Conservation (phyloP, 2,329 filamentous ascomycete species). For the Penicillium sclerotigenum region DNA sequence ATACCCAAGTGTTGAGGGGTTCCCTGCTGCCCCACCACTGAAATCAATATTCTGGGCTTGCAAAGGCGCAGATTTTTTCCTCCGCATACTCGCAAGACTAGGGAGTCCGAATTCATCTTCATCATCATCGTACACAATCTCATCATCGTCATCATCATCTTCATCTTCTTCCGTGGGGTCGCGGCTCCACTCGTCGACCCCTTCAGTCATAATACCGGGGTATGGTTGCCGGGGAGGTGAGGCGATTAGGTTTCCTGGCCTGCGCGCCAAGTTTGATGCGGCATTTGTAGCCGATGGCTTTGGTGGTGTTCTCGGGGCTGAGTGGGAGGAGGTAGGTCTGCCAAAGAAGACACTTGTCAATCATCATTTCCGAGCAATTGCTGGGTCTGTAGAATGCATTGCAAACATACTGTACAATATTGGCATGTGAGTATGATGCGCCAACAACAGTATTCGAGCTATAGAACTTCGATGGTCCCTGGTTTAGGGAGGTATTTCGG, state of each 20-base stretch:
- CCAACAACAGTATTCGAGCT: constrained; percentile 77
- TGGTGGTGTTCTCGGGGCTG: constrained; percentile 72
- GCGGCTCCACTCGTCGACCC: constrained; percentile 75
- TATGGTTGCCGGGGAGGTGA: constrained; percentile 68
- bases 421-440: constrained; percentile 92
- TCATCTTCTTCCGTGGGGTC: constrained; percentile 57
- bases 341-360: constrained; percentile 15
- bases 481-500: constrained; percentile 52
- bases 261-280: constrained; percentile 49
- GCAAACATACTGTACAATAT: constrained; percentile 72
- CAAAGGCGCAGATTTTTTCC: constrained; percentile 53
- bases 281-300: constrained; percentile 54
- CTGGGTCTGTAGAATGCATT: constrained; percentile 58
- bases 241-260: constrained; percentile 34
- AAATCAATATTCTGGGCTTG: constrained; percentile 46
- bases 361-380: constrained; percentile 6
- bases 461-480: constrained; percentile 55
- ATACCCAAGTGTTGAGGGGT: constrained; percentile 28
- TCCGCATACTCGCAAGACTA: constrained; percentile 86
- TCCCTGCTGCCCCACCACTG: constrained; percentile 30
- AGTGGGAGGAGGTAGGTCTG: constrained; percentile 16
- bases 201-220: constrained; percentile 75
- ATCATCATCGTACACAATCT: constrained; percentile 78
- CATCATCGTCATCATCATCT: constrained; percentile 60
- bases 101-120: constrained; percentile 95